Conservation (phyloP, 2,329 filamentous ascomycete genomes). For the Penicillium sp. region DNA sequence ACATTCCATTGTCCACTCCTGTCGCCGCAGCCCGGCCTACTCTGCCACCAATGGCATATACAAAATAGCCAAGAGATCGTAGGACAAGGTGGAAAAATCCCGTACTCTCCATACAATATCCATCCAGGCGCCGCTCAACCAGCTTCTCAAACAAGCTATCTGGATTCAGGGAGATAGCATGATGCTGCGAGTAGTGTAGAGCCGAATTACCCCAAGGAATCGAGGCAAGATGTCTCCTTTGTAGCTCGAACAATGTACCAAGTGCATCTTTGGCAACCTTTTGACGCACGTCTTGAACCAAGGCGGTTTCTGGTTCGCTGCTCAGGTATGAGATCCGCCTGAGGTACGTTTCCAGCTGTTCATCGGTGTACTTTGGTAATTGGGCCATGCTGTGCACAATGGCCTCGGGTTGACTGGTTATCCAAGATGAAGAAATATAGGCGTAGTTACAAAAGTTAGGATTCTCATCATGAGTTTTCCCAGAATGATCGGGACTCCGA, state of each 20-base stretch:
- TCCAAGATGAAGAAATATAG: no score
- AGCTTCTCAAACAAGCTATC: slow-evolving; percentile 59
- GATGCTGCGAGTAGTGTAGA: slow-evolving; percentile 59
- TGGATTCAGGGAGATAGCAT: slow-evolving; percentile 54
- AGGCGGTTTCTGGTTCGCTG: slow-evolving; percentile 15
- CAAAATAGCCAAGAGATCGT: slow-evolving; percentile 55
- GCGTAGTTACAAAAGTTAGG: no score
- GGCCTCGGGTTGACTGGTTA: no score
- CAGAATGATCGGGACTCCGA: no score
- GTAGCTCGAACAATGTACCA: slow-evolving; percentile 37
- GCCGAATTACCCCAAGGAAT: slow-evolving; percentile 63
- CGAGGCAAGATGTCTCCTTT: slow-evolving; percentile 50
- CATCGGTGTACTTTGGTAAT: slow-evolving; percentile 36
- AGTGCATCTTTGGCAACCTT: slow-evolving; percentile 36
- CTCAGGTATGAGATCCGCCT: slow-evolving; percentile 33
- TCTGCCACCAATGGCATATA: slow-evolving; percentile 62
- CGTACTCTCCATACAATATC: slow-evolving; percentile 67
- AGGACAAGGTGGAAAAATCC: slow-evolving; percentile 57
- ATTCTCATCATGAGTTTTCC: no score
- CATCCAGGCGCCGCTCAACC: slow-evolving; percentile 55
- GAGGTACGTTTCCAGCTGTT: slow-evolving; percentile 44
- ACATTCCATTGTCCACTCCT: slow-evolving; percentile 44
- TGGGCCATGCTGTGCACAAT: slow-evolving; percentile 13
- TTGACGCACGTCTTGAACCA: slow-evolving; percentile 32
- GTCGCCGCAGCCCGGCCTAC: slow-evolving; percentile 42